phyloP scores from a whole-genome alignment of 140 eudicot species.

The Oenanthe javanica region DNA sequence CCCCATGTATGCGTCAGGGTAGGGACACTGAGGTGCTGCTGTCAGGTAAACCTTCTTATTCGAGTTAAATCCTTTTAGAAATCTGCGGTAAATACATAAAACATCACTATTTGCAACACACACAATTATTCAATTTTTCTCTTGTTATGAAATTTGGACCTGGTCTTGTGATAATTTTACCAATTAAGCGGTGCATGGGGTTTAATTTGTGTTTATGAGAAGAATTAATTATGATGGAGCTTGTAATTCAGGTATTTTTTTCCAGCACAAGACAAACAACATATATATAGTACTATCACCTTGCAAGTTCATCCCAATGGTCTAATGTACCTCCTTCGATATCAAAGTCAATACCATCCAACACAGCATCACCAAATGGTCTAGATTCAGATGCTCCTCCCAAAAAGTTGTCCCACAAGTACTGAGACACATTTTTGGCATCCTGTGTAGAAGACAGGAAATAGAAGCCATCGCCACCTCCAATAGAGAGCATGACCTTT shows the following conservation, averaged over 20 bases:
- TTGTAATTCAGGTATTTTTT: not conserved
- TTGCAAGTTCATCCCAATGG: constrained; percentile 8
- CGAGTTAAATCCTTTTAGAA: not conserved
- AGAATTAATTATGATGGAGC: not conserved
- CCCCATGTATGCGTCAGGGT: constrained; percentile 7
- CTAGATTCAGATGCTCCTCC: constrained; percentile 11
- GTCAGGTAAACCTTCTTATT: constrained; percentile 10
- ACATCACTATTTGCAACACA: not conserved
- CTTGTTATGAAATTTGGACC: too few species aligned
- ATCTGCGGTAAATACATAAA: not conserved
- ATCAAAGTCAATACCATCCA: constrained; percentile 22
- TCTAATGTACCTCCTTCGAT: not conserved
- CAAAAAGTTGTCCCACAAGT: constrained; percentile 18
- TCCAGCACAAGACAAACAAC: not conserved
- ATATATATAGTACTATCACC: not conserved
- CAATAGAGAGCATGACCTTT: constrained; percentile 20
- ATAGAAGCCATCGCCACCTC: constrained; percentile 15
- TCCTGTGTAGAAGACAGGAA: constrained; percentile 1
- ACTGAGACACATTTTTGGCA: constrained; percentile 5
- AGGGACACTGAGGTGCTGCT: constrained; percentile 21
- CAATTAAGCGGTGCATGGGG: too few species aligned
- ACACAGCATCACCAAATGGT: constrained; percentile 22
- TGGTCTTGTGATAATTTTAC: too few species aligned
- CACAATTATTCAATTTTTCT: too few species aligned
- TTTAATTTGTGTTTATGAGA: not conserved